phyloP scores from a whole-genome alignment of 768 basidiomycete genomes.

The Agrocybe pediades region DNA sequence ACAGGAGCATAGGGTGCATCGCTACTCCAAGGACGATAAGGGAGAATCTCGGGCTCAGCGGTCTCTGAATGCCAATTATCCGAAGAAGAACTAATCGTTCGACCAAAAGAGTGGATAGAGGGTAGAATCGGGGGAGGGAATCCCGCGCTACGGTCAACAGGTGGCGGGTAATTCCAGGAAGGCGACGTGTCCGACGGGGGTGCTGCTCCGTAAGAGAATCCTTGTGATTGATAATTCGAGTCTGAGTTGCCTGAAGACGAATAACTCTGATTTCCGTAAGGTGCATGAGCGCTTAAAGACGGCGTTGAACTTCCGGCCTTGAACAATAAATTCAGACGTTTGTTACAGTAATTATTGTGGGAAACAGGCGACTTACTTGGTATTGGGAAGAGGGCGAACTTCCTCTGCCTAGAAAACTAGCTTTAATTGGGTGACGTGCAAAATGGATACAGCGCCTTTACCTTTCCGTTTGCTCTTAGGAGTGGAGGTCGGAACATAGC shows the following conservation, averaged over 20 bases:
- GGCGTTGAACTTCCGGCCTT: conserved; percentile 29
- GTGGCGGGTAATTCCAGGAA: conserved; percentile 56
- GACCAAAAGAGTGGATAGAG: conserved; percentile 53
- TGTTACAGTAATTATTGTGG: not conserved
- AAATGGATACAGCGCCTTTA: conserved; percentile 35
- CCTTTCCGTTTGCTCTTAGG: conserved; percentile 45
- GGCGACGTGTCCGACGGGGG: conserved; percentile 45
- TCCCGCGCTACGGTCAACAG: conserved; percentile 46
- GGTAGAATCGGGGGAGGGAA: conserved; percentile 54
- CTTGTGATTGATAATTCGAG: conserved; percentile 39
- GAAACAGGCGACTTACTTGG: not conserved
- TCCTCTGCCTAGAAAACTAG: not conserved
- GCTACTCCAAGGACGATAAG: conserved; percentile 55
- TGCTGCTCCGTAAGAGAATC: conserved; percentile 39
- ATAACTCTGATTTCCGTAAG: conserved; percentile 45
- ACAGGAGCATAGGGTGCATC: conserved; percentile 38
- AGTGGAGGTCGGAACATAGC: conserved; percentile 57
- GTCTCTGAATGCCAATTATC: conserved; percentile 29
- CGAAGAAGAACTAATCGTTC: conserved; percentile 30
- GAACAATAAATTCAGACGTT: not conserved
- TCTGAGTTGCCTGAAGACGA: conserved; percentile 46
- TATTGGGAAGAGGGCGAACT: conserved; percentile 32
- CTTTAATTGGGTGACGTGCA: conserved; percentile 43
- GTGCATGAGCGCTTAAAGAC: conserved; percentile 40
- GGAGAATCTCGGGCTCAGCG: conserved; percentile 32